Conservation (phyloP, 192 early-diverging fungal species). For the Rhizophagus prolifer region DNA sequence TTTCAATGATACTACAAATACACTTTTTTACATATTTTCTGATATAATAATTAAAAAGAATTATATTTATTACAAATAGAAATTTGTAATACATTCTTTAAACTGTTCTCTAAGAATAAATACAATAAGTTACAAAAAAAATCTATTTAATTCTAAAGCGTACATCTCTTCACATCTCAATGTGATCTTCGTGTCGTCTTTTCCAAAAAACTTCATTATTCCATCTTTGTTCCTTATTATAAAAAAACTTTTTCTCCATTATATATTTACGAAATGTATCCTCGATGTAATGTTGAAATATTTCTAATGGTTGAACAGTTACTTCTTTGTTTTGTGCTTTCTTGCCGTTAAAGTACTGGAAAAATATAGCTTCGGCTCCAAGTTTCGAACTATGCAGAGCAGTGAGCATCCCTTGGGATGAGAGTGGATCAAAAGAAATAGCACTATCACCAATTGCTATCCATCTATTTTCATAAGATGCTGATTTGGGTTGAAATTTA, state of each 20-base stretch:
- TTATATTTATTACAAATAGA: no score
- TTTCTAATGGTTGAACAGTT: constrained; percentile 5
- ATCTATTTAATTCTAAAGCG: no score
- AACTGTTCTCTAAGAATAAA: no score
- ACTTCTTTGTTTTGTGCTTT: neutral
- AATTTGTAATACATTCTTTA: no score
- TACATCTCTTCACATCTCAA: neutral
- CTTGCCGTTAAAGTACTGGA: constrained; percentile 12
- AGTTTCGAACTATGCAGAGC: constrained; percentile 15
- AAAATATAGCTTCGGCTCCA: constrained; percentile 26
- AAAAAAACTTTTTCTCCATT: constrained; percentile 22
- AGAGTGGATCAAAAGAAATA: constrained; percentile 22
- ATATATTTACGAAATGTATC: constrained; percentile 8
- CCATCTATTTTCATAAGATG: constrained; percentile 22
- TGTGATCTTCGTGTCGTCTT: neutral
- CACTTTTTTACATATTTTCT: no score
- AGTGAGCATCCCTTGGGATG: constrained; percentile 26
- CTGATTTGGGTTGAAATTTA: neutral
- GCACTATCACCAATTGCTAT: constrained; percentile 28
- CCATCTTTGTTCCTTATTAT: constrained; percentile 27
- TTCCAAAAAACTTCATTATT: constrained; percentile 20
- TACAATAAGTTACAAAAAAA: no score
- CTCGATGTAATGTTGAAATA: neutral
- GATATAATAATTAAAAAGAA: no score
- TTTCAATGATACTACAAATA: no score